Percentiles rank a stretch among this genome's conserved stretches.
These are phyloP conservation scores for Camellia sinensis DNA, from an alignment of 148 eudicot species.

Conservation along the genomic window DNA sequence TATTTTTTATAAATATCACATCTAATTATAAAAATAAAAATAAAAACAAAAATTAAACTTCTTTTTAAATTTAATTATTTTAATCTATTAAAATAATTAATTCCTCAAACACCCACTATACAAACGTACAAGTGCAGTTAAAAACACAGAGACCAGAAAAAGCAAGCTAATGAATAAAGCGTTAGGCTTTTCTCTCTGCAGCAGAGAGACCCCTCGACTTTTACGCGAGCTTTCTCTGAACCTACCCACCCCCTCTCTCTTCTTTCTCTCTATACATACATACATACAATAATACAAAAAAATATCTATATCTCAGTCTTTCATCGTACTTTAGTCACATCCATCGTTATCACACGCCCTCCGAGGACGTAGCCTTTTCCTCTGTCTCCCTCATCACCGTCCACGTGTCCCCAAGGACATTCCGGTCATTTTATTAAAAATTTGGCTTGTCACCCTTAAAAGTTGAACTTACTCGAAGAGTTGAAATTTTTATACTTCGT, in stretches of 20 bases:
- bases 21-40: no score
- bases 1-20: no score
- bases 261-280: not conserved
- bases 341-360: conserved; percentile 20
- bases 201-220: conserved; percentile 52
- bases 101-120: no score
- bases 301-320: conserved; percentile 16
- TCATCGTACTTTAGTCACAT: conserved; percentile 64
- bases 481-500: no score
- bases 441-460: no score
- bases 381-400: no score
- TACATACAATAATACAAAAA: not conserved
- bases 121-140: not conserved
- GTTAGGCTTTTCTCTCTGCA: not conserved
- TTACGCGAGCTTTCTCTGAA: conserved; percentile 48
- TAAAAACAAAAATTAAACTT: no score
- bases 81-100: no score
- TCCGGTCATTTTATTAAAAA: no score
- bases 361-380: conserved; percentile 20
- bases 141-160: conserved; percentile 10
- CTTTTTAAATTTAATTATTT: no score
- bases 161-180: conserved; percentile 13
- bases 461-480: no score
- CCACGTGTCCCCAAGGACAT: not conserved
- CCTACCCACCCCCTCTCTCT: not conserved